Conservation (phyloP, 768 basidiomycete species). For the Hericium rajendrae region DNA sequence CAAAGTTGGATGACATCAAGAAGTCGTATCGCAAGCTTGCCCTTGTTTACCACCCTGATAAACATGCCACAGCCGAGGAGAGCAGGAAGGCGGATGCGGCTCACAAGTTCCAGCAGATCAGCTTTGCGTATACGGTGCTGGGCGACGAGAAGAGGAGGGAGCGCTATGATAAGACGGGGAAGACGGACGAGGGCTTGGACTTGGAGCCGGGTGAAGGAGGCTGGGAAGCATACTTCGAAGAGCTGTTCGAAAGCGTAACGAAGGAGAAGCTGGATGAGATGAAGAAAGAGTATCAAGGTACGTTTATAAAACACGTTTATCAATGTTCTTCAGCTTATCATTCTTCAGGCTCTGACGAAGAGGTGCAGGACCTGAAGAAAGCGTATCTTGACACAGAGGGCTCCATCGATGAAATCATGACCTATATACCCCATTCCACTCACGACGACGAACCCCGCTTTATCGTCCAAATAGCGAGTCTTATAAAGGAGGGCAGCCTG, state of each 20-base stretch:
- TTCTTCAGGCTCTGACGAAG: constrained; percentile 70
- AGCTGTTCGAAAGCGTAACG: constrained; percentile 81
- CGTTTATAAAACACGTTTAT: constrained; percentile 1
- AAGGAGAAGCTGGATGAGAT: constrained; percentile 82
- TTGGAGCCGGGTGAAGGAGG: constrained; percentile 69
- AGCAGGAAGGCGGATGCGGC: constrained; percentile 56
- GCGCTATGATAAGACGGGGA: constrained; percentile 79
- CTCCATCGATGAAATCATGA: constrained; percentile 74
- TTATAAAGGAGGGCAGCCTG: constrained; percentile 57
- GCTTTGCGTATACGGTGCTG: constrained; percentile 88
- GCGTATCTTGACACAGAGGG: constrained; percentile 71
- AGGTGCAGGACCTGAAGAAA: constrained; percentile 63
- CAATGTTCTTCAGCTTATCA: background rate
- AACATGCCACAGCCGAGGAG: constrained; percentile 55
- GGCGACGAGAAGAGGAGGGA: constrained; percentile 66
- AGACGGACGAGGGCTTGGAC: constrained; percentile 72
- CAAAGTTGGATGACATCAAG: constrained; percentile 60
- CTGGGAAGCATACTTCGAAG: constrained; percentile 94
- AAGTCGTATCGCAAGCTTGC: constrained; percentile 82
- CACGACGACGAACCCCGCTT: constrained; percentile 82
- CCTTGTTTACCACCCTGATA: constrained; percentile 83
- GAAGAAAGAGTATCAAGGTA: constrained; percentile 92
- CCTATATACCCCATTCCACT: constrained; percentile 77
- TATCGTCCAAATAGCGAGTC: constrained; percentile 51
- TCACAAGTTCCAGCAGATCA: constrained; percentile 84